Base-by-base conservation (phyloP, 495 filamentous ascomycete species). In the Trichoderma virens region DNA sequence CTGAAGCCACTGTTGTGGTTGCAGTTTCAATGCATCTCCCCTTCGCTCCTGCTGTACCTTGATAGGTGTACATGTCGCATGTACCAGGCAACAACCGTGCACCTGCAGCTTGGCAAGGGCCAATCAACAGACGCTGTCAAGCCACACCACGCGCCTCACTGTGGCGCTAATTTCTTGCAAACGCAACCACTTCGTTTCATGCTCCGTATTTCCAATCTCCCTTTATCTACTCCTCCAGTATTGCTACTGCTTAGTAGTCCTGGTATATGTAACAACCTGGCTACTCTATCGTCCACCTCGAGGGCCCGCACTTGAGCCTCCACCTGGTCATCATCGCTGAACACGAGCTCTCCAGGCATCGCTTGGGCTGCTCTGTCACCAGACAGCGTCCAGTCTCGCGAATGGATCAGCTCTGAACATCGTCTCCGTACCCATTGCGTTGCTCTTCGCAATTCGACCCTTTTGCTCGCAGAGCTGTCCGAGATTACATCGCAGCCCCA, bases 141-240 rank as follows among this genome's bases (percentile, higher is more conserved):
- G 51, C 51, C 51, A 56, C 51, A 30, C 51, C 25, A 56, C 51
- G 28, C 23, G 51, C 51, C 51, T 56, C 51, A 56, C 25, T 56
- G 51, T 56, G 51, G 51, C 51, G 51, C 45, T 25, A 25, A 51
- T 51, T 51, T 51, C 16, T 51, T 51, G 45, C 45, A 51, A 51
- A 51, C 45, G 45, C 45, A 56, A 56, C 51, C 51, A 56, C 51
- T 56, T 56, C 51, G 51, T 56, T 28, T 56, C 51, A 28, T 56
- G 45, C 51, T 56, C 51, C 51, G 51, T 56, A 30, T 56, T 30
- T 56, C 51, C 51, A 56, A 56, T 56, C 51, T 56, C 51, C 23
- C 51, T 27, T 56, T 30, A 35, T 35, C 34, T 35, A 35, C 34
- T 7, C n/a, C n/a, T n/a, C n/a, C n/a, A n/a, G n/a, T n/a, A n/a